Conservation (phyloP, 352 stramenopile species). For the Globisporangium camurandrum region DNA sequence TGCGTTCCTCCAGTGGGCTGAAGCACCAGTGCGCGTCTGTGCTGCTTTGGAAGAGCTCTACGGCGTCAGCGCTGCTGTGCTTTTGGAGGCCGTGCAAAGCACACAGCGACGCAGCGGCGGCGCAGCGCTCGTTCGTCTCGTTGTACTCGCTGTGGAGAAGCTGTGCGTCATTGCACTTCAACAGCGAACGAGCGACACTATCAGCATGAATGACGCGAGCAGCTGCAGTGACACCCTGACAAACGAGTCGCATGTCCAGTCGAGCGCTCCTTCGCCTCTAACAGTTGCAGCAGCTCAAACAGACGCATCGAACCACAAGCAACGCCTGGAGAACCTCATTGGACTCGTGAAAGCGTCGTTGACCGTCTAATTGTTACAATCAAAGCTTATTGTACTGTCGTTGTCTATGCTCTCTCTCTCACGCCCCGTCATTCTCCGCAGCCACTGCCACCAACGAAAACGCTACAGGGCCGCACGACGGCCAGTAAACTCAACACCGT, state of each 20-base stretch:
- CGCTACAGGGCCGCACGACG: conserved; percentile 50
- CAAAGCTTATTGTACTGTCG: too few relatives aligned
- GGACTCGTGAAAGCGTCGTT: conserved; percentile 37
- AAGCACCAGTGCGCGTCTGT: conserved; percentile 7
- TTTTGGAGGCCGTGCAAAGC: neutral
- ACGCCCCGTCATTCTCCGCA: conserved; percentile 19
- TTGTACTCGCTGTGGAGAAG: conserved; percentile 8
- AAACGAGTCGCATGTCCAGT: neutral
- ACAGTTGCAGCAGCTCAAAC: neutral
- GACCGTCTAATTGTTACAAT: neutral
- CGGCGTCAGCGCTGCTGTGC: conserved; percentile 2
- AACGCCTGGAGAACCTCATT: conserved; percentile 48
- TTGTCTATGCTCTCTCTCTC: too few relatives aligned
- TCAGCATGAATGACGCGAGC: conserved; percentile 2
- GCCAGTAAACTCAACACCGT: conserved; percentile 52
- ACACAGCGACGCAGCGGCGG: conserved; percentile 14
- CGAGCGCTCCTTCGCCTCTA: neutral
- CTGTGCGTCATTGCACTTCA: conserved; percentile 3
- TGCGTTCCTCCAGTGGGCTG: conserved; percentile 19
- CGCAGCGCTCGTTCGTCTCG: conserved; percentile 16
- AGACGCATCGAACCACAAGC: conserved; percentile 19
- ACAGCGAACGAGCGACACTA: neutral
- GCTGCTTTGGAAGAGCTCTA: conserved; percentile 16
- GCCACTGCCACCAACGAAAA: conserved; percentile 53
- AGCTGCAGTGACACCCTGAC: conserved; percentile 1